These are phyloP conservation scores for Solanum pinnatisectum DNA, from an alignment of 257 asterid species.

Conservation along the genomic window DNA sequence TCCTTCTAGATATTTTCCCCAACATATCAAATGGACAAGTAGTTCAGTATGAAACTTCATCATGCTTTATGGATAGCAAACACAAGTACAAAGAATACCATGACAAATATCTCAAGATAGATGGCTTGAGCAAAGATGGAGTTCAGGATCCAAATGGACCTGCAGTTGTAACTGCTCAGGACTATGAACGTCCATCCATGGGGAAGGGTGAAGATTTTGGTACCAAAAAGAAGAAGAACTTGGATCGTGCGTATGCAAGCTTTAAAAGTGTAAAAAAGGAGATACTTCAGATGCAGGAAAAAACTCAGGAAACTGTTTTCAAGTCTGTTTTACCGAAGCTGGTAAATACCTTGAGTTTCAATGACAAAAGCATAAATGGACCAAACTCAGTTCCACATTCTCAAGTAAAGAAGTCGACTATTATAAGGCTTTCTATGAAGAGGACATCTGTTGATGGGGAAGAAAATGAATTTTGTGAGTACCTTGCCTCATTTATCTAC, in stretches of 20 bases:
- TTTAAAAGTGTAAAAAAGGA: conserved; percentile 43
- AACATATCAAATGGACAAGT: conserved; percentile 52
- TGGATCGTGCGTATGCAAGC: conserved; percentile 45
- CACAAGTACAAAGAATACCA: conserved; percentile 39
- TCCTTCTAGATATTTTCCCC: conserved; percentile 43
- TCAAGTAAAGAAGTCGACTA: conserved; percentile 63
- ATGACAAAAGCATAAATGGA: conserved; percentile 37
- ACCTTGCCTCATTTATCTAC: not conserved
- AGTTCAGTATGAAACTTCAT: conserved; percentile 61
- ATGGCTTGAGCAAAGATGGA: conserved; percentile 31
- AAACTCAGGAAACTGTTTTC: conserved; percentile 37
- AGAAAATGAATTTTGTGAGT: conserved; percentile 56
- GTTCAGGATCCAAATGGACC: conserved; percentile 33
- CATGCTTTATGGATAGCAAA: conserved; percentile 49
- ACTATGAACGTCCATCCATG: conserved; percentile 25
- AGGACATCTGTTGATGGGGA: conserved; percentile 67
- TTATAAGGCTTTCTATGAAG: conserved; percentile 68
- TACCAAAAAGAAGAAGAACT: conserved; percentile 33
- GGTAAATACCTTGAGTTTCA: conserved; percentile 63
- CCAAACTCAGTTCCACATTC: conserved; percentile 30
- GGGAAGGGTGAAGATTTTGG: conserved; percentile 32
- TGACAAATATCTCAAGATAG: conserved; percentile 43
- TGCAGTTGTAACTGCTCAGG: conserved; percentile 27
- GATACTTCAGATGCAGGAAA: conserved; percentile 35
- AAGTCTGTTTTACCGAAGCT: conserved; percentile 66